phyloP scores from a whole-genome alignment of 371 early-diverging fungal species.

The Syncephalastrum contaminatum region DNA sequence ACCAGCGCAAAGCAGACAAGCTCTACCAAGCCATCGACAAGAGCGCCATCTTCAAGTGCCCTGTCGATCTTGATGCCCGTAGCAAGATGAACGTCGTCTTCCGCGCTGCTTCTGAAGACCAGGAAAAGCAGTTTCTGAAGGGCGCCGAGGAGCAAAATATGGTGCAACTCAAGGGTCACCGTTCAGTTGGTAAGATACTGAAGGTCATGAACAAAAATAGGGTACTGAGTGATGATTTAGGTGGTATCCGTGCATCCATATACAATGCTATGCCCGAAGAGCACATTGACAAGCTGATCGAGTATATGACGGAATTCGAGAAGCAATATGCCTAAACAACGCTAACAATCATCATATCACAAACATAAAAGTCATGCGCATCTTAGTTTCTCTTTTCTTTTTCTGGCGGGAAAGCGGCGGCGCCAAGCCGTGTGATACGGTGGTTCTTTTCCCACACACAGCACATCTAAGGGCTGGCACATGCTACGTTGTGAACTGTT shows the following conservation, averaged over 20 bases:
- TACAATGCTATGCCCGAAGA: slow-evolving; percentile 93
- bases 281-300: slow-evolving; percentile 72
- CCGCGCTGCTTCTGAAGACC: slow-evolving; percentile 63
- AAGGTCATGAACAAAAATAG: background rate
- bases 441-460: too few relatives aligned
- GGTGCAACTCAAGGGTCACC: slow-evolving; percentile 93
- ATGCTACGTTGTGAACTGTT: too few relatives aligned
- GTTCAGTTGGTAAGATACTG: slow-evolving; percentile 60
- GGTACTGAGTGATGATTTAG: slow-evolving; percentile 25
- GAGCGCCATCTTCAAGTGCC: slow-evolving; percentile 64
- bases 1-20: slow-evolving; percentile 62
- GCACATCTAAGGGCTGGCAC: too few relatives aligned
- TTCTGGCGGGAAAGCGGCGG: too few relatives aligned
- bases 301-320: slow-evolving; percentile 81
- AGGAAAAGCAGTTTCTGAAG: slow-evolving; percentile 80
- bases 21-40: slow-evolving; percentile 75
- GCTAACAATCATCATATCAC: too few relatives aligned
- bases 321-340: slow-evolving; percentile 6
- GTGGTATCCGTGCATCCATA: slow-evolving; percentile 91
- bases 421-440: too few relatives aligned
- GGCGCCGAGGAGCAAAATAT: slow-evolving; percentile 77
- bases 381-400: too few relatives aligned
- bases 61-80: slow-evolving; percentile 65
- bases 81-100: slow-evolving; percentile 94
- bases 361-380: too few relatives aligned